Percentiles rank a stretch among this genome's conserved stretches.
Evolutionary conservation across 257 asterid species (phyloP).

Genomic region (Nicotiana sylvestris): DNA sequence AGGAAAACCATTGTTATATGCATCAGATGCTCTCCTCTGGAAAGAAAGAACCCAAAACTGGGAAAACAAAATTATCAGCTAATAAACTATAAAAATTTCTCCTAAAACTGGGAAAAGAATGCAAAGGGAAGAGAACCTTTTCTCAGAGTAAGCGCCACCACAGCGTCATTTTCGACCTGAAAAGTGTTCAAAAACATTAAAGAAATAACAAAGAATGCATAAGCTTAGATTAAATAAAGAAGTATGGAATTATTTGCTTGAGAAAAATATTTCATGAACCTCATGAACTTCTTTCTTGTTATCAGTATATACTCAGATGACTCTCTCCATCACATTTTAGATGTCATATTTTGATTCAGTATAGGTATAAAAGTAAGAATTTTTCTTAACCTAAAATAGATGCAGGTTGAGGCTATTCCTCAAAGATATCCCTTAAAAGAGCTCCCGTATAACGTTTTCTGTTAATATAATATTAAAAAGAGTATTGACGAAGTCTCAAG

Average conservation of each 20-base stretch:
- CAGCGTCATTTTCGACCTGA: slow-evolving; percentile 90
- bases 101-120: slow-evolving; percentile 1
- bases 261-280: background rate
- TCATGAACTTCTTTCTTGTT: background rate
- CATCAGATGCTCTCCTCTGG: background rate
- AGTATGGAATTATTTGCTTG: background rate
- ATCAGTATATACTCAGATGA: background rate
- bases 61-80: background rate
- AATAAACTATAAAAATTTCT: background rate
- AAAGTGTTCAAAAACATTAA: slow-evolving; percentile 15
- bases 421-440: background rate
- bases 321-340: background rate
- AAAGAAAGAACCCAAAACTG: background rate
- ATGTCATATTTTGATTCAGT: background rate
- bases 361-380: background rate
- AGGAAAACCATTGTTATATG: background rate
- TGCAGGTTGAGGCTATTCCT: background rate
- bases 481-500: background rate
- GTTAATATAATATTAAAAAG: background rate
- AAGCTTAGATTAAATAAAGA: background rate
- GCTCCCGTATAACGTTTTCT: background rate
- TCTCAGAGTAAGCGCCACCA: slow-evolving; percentile 81
- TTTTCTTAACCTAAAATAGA: background rate
- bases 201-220: background rate
- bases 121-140: slow-evolving; percentile 51